Conservation (phyloP, 208 protist species). For the Spongospora subterranea region DNA sequence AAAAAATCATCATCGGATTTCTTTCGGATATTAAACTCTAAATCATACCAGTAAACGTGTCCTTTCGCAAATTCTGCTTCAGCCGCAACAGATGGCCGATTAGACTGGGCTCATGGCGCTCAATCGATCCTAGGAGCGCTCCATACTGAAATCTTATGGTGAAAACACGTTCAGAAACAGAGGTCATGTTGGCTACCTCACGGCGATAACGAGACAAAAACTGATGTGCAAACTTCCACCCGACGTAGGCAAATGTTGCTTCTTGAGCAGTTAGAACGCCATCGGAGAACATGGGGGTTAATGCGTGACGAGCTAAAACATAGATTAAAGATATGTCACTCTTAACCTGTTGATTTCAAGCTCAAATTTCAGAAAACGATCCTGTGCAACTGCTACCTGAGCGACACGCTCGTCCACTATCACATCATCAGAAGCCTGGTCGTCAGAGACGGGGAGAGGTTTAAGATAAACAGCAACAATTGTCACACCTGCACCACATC, state of each 20-base stretch:
- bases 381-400: neutral
- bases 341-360: neutral
- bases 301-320: constrained; percentile 6
- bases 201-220: constrained; percentile 20
- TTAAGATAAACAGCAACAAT: constrained; percentile 41
- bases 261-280: constrained; percentile 4
- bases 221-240: constrained; percentile 51
- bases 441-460: constrained; percentile 18
- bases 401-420: constrained; percentile 29
- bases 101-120: constrained; percentile 6
- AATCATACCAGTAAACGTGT: constrained; percentile 35
- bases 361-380: neutral
- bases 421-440: constrained; percentile 4
- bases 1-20: neutral
- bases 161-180: neutral
- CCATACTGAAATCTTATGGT: neutral
- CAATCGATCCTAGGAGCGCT: constrained; percentile 15
- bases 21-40: neutral
- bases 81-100: constrained; percentile 33
- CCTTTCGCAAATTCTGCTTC: constrained; percentile 53
- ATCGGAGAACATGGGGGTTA: constrained; percentile 40
- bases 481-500: neutral
- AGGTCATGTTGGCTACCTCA: neutral
- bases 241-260: constrained; percentile 43
- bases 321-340: constrained; percentile 40